A percentile compares a stretch with the other conserved stretches of the same genome.
phyloP scores from a whole-genome alignment of 257 asterid genomes.

The Mitragyna speciosa region DNA sequence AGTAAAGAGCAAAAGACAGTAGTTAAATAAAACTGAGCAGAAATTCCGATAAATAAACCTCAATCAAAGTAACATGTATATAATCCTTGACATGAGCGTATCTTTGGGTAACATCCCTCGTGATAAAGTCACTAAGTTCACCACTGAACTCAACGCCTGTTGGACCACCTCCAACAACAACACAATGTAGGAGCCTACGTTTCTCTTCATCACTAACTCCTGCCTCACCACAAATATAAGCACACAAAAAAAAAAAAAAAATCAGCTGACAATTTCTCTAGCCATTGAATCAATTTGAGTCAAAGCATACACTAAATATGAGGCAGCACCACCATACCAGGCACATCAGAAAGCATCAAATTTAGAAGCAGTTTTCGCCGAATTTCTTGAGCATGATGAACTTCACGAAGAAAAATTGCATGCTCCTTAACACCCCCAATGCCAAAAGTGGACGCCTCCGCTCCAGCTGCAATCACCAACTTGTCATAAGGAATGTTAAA shows the following conservation, averaged over 20 bases:
- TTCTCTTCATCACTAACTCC: constrained; percentile 89
- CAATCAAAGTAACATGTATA: constrained; percentile 85
- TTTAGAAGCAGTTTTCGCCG: constrained; percentile 83
- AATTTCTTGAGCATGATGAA: constrained; percentile 94
- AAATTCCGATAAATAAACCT: constrained; percentile 37
- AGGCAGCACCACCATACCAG: constrained; percentile 48
- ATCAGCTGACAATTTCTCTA: neutral
- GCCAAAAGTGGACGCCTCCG: constrained; percentile 91
- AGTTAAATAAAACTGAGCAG: neutral
- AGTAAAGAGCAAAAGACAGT: neutral
- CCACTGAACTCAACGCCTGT: constrained; percentile 99
- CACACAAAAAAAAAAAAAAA: no score
- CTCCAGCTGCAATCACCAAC: constrained; percentile 88
- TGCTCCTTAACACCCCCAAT: constrained; percentile 82
- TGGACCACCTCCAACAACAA: constrained; percentile 98
- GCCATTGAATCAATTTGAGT: neutral
- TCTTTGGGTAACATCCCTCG: constrained; percentile 83
- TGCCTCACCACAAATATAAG: constrained; percentile 27
- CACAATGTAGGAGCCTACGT: constrained; percentile 85
- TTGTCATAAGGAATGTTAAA: constrained; percentile 81
- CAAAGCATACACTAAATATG: no score
- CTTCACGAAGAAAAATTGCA: constrained; percentile 94
- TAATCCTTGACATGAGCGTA: constrained; percentile 89
- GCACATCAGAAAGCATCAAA: constrained; percentile 91
- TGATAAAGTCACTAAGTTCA: constrained; percentile 91